Base-by-base conservation (phyloP, 2,329 filamentous ascomycete genomes). In the Cytospora piceae region DNA sequence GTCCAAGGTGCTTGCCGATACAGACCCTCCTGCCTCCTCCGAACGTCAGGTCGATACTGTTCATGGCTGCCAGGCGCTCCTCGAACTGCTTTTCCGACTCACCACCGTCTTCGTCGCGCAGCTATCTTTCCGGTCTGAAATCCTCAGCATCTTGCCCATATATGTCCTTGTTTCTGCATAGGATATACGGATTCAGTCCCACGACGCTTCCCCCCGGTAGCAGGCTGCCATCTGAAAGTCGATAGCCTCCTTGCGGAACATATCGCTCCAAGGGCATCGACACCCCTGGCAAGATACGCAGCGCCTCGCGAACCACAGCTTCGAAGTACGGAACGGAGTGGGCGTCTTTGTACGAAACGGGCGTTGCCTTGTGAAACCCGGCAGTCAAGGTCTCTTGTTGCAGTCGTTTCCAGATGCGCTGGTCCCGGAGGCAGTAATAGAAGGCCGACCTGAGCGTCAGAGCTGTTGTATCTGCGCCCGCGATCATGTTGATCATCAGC, bases 111-210 rank as follows among this genome's bases (percentile, higher is more conserved):
- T 80, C 77, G 15, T 82, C 80, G 1, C 78, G 75, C 3, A 87
- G 72, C 83, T 90, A 92, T 46, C 90, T 76, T 75, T 93, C 90
- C 0, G 90, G 91, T 12, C 87, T 77, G 74, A 85, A 94, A 0
- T 73, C 76, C 53, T 92, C 87, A 0, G 87, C 85, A 68, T 93
- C 87, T 0, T 80, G 74, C 3, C 60, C 60, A 71, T 91, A 94
- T 34, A 93, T 80, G 64, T 88, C 85, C 6, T 82, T 80, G 2
- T 87, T 83, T 3, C 88, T 83, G 71, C 93, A 90, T 39, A 94
- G 80, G n/a, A 93, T 85, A 89, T 90, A 93, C 0, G 90, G 86
- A 62, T 87, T 91, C 73, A 87, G 90, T 8, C 90, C 91, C 0
- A 93, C 89, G 65, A 90, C 88, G 0, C 90, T 92, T 8, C 90